Percentiles rank a stretch among this genome's conserved stretches.
Evolutionary conservation across 331 rosid species (phyloP).

Genomic region (Quercus tomentella): DNA sequence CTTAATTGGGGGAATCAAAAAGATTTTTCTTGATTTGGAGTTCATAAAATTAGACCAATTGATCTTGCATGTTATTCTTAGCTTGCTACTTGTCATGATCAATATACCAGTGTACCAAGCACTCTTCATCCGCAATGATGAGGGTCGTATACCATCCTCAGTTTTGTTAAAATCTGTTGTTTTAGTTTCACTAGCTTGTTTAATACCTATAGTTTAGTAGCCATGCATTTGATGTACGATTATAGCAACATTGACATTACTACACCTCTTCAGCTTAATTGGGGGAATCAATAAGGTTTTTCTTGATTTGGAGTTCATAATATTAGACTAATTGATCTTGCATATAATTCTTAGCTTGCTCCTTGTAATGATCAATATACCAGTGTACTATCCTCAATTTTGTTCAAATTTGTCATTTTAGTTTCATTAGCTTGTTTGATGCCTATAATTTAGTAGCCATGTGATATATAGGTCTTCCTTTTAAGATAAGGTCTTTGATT

Average conservation of each 20-base stretch:
- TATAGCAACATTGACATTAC: constrained; percentile 37
- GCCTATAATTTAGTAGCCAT: constrained; percentile 3
- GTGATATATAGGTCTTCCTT: no score
- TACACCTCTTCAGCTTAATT: constrained; percentile 37
- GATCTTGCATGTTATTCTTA: no score
- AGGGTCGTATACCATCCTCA: no score
- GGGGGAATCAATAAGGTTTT: constrained; percentile 36
- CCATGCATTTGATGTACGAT: constrained; percentile 14
- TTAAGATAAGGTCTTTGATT: no score
- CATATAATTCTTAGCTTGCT: constrained; percentile 45
- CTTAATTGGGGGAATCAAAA: no score
- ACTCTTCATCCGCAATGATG: no score
- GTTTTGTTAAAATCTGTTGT: no score
- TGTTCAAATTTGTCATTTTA: constrained; percentile 39
- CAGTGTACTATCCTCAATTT: constrained; percentile 40
- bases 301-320: constrained; percentile 17
- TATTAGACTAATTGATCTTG: constrained; percentile 25
- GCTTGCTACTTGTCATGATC: no score
- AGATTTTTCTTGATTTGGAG: no score
- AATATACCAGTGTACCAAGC: no score
- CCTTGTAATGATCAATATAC: constrained; percentile 38
- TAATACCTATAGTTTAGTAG: not conserved
- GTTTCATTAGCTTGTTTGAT: constrained; percentile 33
- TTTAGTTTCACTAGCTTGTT: no score
- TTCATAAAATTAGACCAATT: no score